A percentile compares a stretch with the other conserved stretches of the same genome.
Conservation (phyloP, 192 early-diverging fungal species). For the Glomus cerebriforme region DNA sequence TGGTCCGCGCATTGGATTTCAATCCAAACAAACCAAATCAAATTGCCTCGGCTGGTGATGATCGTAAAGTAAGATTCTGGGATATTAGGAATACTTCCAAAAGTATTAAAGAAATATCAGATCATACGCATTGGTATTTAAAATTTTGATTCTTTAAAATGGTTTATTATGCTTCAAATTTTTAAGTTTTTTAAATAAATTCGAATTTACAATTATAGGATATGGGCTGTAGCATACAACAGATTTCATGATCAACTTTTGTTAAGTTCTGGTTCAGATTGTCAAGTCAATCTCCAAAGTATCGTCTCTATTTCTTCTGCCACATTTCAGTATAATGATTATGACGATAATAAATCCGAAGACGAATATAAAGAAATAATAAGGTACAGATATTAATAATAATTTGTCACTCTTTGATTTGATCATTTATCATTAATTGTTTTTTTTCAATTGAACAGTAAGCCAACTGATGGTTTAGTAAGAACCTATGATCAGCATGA, state of each 20-base stretch:
- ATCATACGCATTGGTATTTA: slow-evolving; percentile 85
- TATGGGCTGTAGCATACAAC: slow-evolving; percentile 85
- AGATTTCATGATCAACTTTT: slow-evolving; percentile 91
- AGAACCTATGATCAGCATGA: slow-evolving; percentile 93
- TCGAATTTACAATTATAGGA: slow-evolving; percentile 49
- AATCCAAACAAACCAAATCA: slow-evolving; percentile 88
- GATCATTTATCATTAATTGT: neutral
- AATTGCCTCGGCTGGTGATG: slow-evolving; percentile 85
- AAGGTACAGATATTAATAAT: neutral
- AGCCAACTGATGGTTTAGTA: slow-evolving; percentile 78
- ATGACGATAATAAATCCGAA: slow-evolving; percentile 39
- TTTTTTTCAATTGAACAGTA: slow-evolving; percentile 30
- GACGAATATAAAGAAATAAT: slow-evolving; percentile 37
- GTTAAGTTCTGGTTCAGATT: slow-evolving; percentile 83
- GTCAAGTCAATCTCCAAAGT: slow-evolving; percentile 84
- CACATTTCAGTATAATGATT: slow-evolving; percentile 46
- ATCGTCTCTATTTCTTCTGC: slow-evolving; percentile 85
- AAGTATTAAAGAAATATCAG: slow-evolving; percentile 66
- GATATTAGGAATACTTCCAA: slow-evolving; percentile 63
- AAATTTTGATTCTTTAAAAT: too few species aligned
- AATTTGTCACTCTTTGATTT: neutral
- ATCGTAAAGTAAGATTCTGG: slow-evolving; percentile 88
- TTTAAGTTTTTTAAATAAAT: neutral
- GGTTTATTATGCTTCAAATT: neutral
- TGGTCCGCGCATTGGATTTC: slow-evolving; percentile 74